Evolutionary conservation across 495 filamentous ascomycete species (phyloP).

Genomic region (Oidiodendron maius): DNA sequence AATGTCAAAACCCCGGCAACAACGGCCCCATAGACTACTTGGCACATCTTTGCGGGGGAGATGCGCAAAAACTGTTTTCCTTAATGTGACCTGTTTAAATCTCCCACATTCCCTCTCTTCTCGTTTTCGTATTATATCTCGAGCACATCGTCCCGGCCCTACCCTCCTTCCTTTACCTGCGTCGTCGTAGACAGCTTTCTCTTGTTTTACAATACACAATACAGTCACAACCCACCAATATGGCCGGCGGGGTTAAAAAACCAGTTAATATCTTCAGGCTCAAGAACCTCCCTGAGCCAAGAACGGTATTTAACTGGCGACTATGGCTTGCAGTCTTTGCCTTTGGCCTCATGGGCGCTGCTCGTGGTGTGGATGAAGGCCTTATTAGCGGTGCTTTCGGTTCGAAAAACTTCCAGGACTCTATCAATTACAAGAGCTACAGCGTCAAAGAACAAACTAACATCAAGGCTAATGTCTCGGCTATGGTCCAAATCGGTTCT

Average conservation of each 20-base stretch:
- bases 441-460: constrained; percentile 49
- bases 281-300: constrained; percentile 46
- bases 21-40: no score
- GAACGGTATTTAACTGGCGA: constrained; percentile 57
- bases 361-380: constrained; percentile 64
- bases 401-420: constrained; percentile 52
- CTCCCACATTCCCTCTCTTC: no score
- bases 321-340: constrained; percentile 34
- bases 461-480: constrained; percentile 63
- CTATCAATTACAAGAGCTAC: constrained; percentile 50
- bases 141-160: no score
- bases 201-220: no score
- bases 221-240: constrained; percentile 29
- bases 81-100: no score
- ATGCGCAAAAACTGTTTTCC: no score
- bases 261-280: constrained; percentile 63
- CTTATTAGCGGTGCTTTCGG: constrained; percentile 62
- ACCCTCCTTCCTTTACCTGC: no score
- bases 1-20: no score
- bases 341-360: constrained; percentile 42
- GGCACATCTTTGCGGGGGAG: no score
- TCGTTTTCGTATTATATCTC: no score
- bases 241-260: constrained; percentile 58
- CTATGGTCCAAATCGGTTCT: constrained; percentile 68
- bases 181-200: no score